Evolutionary conservation across 768 basidiomycete genomes (phyloP).

Genomic region (Lactifluus piperatus): DNA sequence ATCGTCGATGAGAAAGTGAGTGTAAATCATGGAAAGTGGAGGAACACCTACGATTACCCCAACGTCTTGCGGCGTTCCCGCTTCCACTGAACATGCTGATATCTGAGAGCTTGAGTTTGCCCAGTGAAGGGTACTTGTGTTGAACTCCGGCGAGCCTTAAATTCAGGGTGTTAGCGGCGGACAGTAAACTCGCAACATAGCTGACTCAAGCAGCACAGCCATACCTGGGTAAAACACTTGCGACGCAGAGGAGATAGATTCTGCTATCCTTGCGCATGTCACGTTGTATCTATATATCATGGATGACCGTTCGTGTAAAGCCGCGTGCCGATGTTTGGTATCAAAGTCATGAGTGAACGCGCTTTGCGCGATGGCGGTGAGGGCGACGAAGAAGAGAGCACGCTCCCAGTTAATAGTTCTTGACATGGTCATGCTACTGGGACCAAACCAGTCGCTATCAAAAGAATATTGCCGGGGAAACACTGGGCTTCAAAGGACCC

Average conservation of each 20-base stretch:
- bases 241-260: not conserved
- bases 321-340: not conserved
- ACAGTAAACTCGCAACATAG: not conserved
- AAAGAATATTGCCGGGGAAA: not conserved
- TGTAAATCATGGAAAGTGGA: not conserved
- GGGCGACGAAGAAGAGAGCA: not conserved
- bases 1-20: not conserved
- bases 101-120: conserved; percentile 14
- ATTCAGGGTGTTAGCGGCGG: not conserved
- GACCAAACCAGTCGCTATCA: not conserved
- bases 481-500: no score
- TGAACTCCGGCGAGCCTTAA: conserved; percentile 1
- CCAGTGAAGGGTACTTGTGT: conserved; percentile 14
- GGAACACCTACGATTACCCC: conserved; percentile 8
- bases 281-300: not conserved
- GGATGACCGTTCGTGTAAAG: not conserved
- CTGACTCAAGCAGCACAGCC: not conserved
- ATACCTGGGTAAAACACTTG: not conserved
- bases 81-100: conserved; percentile 17
- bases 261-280: not conserved
- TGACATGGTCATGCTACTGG: not conserved
- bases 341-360: not conserved
- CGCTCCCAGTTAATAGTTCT: not conserved
- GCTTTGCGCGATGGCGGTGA: not conserved
- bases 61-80: conserved; percentile 15